Evolutionary conservation across 805 yeast species (phyloP), one percentile per base, ranked within the genome.

Genomic region (Ogataea henricii): DNA sequence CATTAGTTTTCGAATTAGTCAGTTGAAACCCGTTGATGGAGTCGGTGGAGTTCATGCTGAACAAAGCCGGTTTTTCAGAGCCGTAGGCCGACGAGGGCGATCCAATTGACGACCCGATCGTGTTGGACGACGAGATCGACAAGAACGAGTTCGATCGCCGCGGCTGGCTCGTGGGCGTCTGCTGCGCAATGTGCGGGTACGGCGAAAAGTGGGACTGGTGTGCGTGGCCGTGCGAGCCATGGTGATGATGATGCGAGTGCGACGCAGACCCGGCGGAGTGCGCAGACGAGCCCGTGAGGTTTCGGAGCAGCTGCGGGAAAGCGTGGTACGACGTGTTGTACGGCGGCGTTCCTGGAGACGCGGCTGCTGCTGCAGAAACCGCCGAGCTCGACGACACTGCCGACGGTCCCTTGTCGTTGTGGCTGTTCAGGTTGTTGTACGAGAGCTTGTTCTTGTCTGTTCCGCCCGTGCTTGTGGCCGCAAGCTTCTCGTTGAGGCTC

Each of bases 1-100:
- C 59, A 46, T 66, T 65, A 1, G 69, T 65, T 43, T 64, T 65
- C 2, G 67, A 46, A 37, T 64, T 66, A 1, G 66, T 54, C 25
- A 66, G 45, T 35, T 53, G 60, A 39, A 59, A 59, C 2, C 61
- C 63, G 30, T 52, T 57, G 26, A 57, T 38, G 10, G 65, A 55
- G 21, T 55, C 64, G 1, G 58, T 43, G 1, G 60, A 56, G 35
- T 54, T 55, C 21, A 54, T 54, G 7, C 59, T 59, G 9, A 60
- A 25, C 29, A 60, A 38, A 23, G 64, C 59, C 10, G 69, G 69
- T 23, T 56, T 46, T 20, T 64, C 65, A 8, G 46, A 47, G n/a
- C 50, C 47, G 14, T 54, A 42, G 8, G 45, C 36, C 0, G 60
- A 55, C 14, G 48, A 45, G 2, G 63, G 58, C 8, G 67, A 64